A percentile compares a stretch with the other conserved stretches of the same genome.
phyloP scores from a whole-genome alignment of 176 grass and related monocot species.

The Triticum monococcum region DNA sequence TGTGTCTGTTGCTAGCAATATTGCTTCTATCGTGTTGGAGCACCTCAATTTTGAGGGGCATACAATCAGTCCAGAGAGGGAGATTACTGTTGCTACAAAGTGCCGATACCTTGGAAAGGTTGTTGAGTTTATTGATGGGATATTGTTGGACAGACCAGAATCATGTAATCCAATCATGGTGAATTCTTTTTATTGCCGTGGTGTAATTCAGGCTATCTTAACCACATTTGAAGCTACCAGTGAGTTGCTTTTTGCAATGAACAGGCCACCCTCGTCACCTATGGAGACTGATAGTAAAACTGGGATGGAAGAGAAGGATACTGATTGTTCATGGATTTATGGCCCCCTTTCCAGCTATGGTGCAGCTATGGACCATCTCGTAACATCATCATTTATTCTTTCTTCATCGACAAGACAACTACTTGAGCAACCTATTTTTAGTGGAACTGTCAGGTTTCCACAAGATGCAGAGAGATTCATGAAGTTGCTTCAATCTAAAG shows the following conservation, averaged over 20 bases:
- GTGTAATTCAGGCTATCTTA: constrained; percentile 85
- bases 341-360: constrained; percentile 84
- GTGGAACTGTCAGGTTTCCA: constrained; percentile 61
- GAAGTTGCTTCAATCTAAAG: constrained; percentile 88
- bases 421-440: constrained; percentile 91
- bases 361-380: constrained; percentile 75
- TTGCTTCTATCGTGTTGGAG: constrained; percentile 74
- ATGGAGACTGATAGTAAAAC: constrained; percentile 79
- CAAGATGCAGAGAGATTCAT: constrained; percentile 86
- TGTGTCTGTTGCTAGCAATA: constrained; percentile 76
- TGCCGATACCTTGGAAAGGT: constrained; percentile 92
- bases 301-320: constrained; percentile 61
- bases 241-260: constrained; percentile 89
- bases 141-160: constrained; percentile 91
- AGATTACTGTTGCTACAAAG: constrained; percentile 65
- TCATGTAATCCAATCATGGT: constrained; percentile 90
- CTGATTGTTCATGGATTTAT: constrained; percentile 89
- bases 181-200: constrained; percentile 85
- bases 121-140: constrained; percentile 83
- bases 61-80: constrained; percentile 51
- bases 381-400: constrained; percentile 89
- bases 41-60: constrained; percentile 92
- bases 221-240: constrained; percentile 96
- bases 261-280: constrained; percentile 60
- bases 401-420: constrained; percentile 84